Evolutionary conservation across 371 early-diverging fungal species (phyloP).

Genomic region (Blastocladiella emersonii): DNA sequence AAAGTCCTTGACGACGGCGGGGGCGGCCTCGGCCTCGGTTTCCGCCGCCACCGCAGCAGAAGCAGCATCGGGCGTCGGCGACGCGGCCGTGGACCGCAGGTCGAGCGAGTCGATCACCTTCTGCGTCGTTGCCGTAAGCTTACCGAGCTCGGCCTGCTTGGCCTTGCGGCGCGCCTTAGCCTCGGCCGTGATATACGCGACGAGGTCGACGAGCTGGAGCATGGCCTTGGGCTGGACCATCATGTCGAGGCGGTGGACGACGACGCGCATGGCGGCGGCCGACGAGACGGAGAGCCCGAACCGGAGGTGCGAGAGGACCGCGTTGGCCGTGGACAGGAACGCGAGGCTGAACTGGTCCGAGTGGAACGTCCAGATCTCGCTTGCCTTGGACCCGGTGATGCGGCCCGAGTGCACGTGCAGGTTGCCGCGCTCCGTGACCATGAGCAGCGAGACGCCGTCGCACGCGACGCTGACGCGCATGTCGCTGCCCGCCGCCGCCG

Average conservation of each 20-base stretch:
- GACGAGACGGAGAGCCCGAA: not conserved
- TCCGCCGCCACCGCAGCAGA: too few species aligned
- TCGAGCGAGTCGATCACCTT: not conserved
- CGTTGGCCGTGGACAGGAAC: not conserved
- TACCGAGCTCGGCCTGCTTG: not conserved
- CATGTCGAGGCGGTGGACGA: not conserved
- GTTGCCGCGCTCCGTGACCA: not conserved
- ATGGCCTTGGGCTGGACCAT: not conserved
- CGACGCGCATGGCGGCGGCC: not conserved
- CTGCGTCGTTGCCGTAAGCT: not conserved
- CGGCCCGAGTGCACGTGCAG: not conserved
- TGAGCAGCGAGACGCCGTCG: not conserved
- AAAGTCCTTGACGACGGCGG: too few species aligned
- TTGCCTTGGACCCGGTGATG: not conserved
- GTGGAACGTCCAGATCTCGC: not conserved
- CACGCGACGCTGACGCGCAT: not conserved
- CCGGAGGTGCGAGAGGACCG: not conserved
- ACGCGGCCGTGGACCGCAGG: not conserved
- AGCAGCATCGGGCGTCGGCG: not conserved
- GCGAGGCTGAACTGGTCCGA: not conserved
- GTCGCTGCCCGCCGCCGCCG: too few species aligned
- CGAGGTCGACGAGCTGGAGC: not conserved
- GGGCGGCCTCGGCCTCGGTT: too few species aligned
- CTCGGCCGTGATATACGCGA: not conserved
- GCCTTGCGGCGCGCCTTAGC: not conserved